Base-by-base conservation (phyloP, 148 eudicot species). In the Rhododendron griersonianum region DNA sequence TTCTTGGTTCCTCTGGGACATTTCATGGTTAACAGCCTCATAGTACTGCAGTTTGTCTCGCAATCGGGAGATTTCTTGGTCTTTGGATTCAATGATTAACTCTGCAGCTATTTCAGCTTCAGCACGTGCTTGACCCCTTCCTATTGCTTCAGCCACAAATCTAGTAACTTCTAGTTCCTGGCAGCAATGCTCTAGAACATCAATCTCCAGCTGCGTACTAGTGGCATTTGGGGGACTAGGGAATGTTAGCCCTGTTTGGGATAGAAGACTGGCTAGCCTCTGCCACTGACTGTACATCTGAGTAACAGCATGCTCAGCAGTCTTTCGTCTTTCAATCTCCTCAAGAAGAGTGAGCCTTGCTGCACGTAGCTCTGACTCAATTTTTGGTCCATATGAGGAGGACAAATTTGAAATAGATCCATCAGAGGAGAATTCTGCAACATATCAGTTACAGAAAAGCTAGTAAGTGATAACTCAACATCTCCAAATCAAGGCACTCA, bases 1-100 rank as follows among this genome's bases (percentile, higher is more conserved):
- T 85, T 92, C 91, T 88, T 87, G 92, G 80, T 91, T 91, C 85
- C 92, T 91, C 86, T 92, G 94, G 47, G 88, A 88, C 92, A 91
- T 87, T 81, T 92, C 92, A 86, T 80, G 94, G 76, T 88, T 91
- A 45, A 91, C 91, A 55, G 92, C 90, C 80, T 91, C 94, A 57
- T 88, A 91, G 83, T 92, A 92, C 85, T 87, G 90, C 87, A 91
- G 79, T 35, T 88, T 88, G 84, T 92, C 93, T 63, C 86, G 85
- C 84, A 92, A 78, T 63, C 94, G 82, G 28, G 88, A 86, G 45
- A 92, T 92, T 67, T 92, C 94, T 86, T 88, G 90, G 65, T 91
- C 92, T 88, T 92, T 92, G 45, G 89, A 84, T 81, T 90, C 88
- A 86, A 92, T 77, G 59, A 90, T 84, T 11, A 53, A 57, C 53